These are phyloP conservation scores for Apostasia ramifera DNA, from an alignment of 106 monocot species.

Conservation along the genomic window DNA sequence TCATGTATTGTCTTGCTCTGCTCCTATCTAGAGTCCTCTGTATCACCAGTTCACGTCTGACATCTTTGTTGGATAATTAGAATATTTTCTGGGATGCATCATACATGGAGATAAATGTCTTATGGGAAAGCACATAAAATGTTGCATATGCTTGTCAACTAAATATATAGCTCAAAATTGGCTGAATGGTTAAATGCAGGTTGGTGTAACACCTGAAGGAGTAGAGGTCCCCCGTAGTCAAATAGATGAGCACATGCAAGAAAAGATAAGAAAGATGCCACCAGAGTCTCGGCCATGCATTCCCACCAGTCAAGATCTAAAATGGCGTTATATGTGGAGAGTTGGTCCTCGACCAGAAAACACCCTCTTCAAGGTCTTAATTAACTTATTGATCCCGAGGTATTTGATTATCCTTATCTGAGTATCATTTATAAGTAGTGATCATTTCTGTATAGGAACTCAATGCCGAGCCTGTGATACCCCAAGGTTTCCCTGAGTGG, in stretches of 20 bases:
- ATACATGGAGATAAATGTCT: too few species aligned
- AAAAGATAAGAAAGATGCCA: conserved; percentile 61
- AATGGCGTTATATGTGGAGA: conserved; percentile 99
- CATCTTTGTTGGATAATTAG: too few species aligned
- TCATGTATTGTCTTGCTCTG: background rate
- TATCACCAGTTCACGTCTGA: too few species aligned
- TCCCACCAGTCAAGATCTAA: conserved; percentile 76
- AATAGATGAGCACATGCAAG: conserved; percentile 61
- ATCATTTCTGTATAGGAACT: conserved; percentile 46
- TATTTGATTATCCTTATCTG: background rate
- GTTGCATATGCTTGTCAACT: too few species aligned
- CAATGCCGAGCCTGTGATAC: conserved; percentile 91
- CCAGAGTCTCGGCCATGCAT: conserved; percentile 52
- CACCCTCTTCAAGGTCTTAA: conserved; percentile 65
- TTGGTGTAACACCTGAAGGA: conserved; percentile 91
- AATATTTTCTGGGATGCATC: too few species aligned
- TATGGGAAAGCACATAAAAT: too few species aligned
- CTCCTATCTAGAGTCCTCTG: too few species aligned
- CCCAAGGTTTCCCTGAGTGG: conserved; percentile 92
- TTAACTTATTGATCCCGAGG: background rate
- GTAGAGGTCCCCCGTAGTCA: conserved; percentile 83
- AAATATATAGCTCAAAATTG: background rate
- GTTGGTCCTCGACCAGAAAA: conserved; percentile 72
- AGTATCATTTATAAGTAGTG: background rate
- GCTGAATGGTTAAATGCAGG: conserved; percentile 26